A percentile compares a stretch with the other conserved stretches of the same genome.
Evolutionary conservation across 371 early-diverging fungal species (phyloP).

Genomic region (Mucor indicus): DNA sequence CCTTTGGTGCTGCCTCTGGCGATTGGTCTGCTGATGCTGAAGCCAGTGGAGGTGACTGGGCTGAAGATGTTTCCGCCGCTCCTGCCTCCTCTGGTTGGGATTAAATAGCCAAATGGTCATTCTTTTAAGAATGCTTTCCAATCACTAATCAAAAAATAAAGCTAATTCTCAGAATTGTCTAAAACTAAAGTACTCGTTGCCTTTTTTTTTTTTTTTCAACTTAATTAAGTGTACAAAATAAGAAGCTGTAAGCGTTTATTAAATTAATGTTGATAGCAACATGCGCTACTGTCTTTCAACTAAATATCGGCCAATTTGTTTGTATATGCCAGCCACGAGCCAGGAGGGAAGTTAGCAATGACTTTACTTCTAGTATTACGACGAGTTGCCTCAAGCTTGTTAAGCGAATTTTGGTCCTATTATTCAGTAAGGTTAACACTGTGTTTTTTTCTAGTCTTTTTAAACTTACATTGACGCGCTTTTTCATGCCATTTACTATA

Average conservation of each 20-base stretch:
- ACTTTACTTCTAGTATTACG: conserved; percentile 51
- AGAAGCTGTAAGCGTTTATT: too few relatives aligned
- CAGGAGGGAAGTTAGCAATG: conserved; percentile 22
- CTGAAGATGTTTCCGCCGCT: conserved; percentile 24
- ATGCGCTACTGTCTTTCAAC: too few relatives aligned
- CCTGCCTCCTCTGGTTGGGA: conserved; percentile 17
- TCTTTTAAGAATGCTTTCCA: too few relatives aligned
- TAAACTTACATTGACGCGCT: conserved; percentile 27
- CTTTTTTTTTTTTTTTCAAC: too few relatives aligned
- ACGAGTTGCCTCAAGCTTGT: conserved; percentile 36
- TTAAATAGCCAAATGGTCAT: not conserved
- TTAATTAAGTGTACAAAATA: too few relatives aligned
- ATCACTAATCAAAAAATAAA: too few relatives aligned
- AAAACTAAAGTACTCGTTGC: too few relatives aligned
- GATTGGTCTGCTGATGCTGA: conserved; percentile 45
- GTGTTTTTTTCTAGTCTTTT: too few relatives aligned
- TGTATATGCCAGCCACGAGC: conserved; percentile 42
- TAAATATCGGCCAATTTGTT: conserved; percentile 26
- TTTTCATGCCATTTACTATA: conserved; percentile 51
- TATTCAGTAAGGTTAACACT: not conserved
- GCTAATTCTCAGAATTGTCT: too few relatives aligned
- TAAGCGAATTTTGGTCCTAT: conserved; percentile 33
- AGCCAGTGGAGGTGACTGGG: conserved; percentile 22
- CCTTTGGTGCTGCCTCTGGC: conserved; percentile 29
- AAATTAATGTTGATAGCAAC: too few relatives aligned